phyloP scores from a whole-genome alignment of 306 rosid species.

The Hippophae rhamnoides region DNA sequence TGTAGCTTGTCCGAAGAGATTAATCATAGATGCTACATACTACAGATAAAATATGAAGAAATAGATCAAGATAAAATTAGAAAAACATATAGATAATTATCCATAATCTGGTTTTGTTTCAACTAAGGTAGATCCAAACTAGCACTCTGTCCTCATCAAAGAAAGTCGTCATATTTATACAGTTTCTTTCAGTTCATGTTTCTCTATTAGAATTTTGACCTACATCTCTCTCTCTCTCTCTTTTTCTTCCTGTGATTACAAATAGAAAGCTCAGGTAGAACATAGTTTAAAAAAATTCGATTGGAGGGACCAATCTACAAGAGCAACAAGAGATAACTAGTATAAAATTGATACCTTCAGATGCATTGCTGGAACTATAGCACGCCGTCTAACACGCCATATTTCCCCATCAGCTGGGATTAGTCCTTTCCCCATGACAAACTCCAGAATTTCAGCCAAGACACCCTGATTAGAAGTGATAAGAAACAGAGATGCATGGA shows the following conservation, averaged over 20 bases:
- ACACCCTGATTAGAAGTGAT: conserved; percentile 60
- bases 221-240: neutral
- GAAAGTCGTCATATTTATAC: no score
- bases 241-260: neutral
- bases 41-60: conserved; percentile 25
- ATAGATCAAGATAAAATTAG: conserved; percentile 17
- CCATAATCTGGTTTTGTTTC: neutral
- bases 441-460: conserved; percentile 91
- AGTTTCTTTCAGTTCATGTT: no score
- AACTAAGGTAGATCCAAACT: conserved; percentile 18
- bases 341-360: conserved; percentile 39
- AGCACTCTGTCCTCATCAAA: neutral
- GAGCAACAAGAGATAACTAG: neutral
- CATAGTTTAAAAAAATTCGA: neutral
- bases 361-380: conserved; percentile 92
- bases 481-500: neutral
- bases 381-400: conserved; percentile 82
- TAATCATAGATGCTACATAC: conserved; percentile 91
- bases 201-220: no score
- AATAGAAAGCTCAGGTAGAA: neutral
- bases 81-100: conserved; percentile 9
- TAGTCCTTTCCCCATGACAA: conserved; percentile 97
- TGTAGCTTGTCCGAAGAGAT: conserved; percentile 90
- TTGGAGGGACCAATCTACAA: neutral
- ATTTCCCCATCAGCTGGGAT: conserved; percentile 98